phyloP scores from a whole-genome alignment of 768 basidiomycete species.

The Aureoboletus auriporus region DNA sequence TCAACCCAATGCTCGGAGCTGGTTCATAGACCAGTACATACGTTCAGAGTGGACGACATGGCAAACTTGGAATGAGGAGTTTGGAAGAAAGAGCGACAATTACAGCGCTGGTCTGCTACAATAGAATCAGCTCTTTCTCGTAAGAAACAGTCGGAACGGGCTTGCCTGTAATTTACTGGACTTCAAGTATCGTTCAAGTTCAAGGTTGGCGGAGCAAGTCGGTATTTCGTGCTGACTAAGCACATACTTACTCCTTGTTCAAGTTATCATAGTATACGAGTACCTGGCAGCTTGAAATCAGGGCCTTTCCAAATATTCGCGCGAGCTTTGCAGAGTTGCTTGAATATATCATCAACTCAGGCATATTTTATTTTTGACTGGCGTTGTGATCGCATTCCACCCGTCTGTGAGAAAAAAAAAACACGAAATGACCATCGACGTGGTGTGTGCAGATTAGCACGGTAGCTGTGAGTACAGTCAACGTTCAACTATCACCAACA shows the following conservation, averaged over 20 bases:
- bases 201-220: slow-evolving; percentile 24
- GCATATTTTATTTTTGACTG: too few species aligned
- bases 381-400: not conserved
- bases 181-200: slow-evolving; percentile 9
- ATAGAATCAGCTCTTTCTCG: not conserved
- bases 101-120: slow-evolving; percentile 13
- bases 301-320: too few species aligned
- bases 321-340: too few species aligned
- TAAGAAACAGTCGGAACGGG: not conserved
- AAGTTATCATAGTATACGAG: too few species aligned
- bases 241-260: not conserved
- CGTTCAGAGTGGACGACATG: slow-evolving; percentile 79
- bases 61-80: slow-evolving; percentile 3
- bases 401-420: slow-evolving; percentile 14
- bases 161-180: slow-evolving; percentile 12
- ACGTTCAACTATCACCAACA: not conserved
- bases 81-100: slow-evolving; percentile 10
- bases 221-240: slow-evolving; percentile 31
- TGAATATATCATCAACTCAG: too few species aligned
- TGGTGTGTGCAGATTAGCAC: not conserved
- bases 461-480: not conserved
- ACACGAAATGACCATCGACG: slow-evolving; percentile 1
- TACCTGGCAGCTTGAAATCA: too few species aligned
- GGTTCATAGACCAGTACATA: slow-evolving; percentile 35
- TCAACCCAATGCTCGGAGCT: slow-evolving; percentile 2